phyloP scores from a whole-genome alignment of 495 filamentous ascomycete genomes.

The Aspergillus sclerotiicarbonarius region DNA sequence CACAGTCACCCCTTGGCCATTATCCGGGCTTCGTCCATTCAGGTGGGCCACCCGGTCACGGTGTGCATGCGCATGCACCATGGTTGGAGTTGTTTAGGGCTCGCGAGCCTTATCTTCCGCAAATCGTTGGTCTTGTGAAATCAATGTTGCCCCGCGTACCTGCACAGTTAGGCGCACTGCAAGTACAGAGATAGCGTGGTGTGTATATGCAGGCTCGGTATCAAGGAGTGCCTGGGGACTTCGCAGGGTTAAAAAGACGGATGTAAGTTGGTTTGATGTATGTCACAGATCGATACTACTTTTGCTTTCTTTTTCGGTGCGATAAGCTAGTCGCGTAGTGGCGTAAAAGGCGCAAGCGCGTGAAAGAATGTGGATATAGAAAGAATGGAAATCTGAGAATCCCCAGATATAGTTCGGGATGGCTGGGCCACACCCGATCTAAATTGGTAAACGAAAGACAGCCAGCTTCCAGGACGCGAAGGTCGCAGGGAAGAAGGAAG shows the following conservation, averaged over 20 bases:
- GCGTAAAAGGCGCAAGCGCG: constrained; percentile 20
- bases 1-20: constrained; percentile 25
- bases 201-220: not conserved
- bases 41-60: constrained; percentile 29
- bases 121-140: not conserved
- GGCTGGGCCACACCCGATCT: constrained; percentile 17
- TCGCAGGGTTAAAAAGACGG: not conserved
- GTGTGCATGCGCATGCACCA: constrained; percentile 27
- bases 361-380: constrained; percentile 19
- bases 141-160: not conserved
- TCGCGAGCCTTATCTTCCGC: not conserved
- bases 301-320: not conserved
- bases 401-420: constrained; percentile 12
- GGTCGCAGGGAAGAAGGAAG: constrained; percentile 9
- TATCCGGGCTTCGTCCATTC: constrained; percentile 19
- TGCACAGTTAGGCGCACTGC: not conserved
- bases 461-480: constrained; percentile 32
- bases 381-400: constrained; percentile 17
- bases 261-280: not conserved
- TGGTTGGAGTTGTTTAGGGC: constrained; percentile 10
- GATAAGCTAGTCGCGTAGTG: constrained; percentile 10
- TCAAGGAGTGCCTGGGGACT: not conserved
- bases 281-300: not conserved
- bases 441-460: constrained; percentile 38
- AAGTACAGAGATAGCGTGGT: not conserved